Conservation (phyloP, 805 yeast species). For the Candida ulmi region DNA sequence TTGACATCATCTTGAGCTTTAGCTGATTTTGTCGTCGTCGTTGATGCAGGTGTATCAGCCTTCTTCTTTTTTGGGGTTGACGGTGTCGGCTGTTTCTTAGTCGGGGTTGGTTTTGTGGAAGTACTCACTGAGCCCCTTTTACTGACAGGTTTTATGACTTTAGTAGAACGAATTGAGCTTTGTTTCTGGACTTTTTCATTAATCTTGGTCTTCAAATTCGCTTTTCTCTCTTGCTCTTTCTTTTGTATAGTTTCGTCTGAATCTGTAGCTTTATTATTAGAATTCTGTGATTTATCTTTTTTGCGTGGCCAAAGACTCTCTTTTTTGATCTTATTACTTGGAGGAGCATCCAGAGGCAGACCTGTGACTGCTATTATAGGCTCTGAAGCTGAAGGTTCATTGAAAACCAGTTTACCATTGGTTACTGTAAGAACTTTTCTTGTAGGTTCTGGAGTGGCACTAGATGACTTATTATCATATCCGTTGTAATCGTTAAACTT, state of each 20-base stretch:
- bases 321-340: slow-evolving; percentile 52
- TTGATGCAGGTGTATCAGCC: too few species aligned
- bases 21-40: too few species aligned
- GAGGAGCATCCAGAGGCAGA: slow-evolving; percentile 62
- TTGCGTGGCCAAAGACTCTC: slow-evolving; percentile 49
- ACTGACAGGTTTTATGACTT: slow-evolving; percentile 1
- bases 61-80: slow-evolving; percentile 6
- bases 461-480: not conserved
- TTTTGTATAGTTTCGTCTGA: slow-evolving; percentile 4
- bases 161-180: slow-evolving; percentile 15
- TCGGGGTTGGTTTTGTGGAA: too few species aligned
- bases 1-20: slow-evolving; percentile 4
- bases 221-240: slow-evolving; percentile 2
- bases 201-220: slow-evolving; percentile 9
- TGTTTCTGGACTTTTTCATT: slow-evolving; percentile 17
- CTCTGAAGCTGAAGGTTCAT: slow-evolving; percentile 54
- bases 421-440: not conserved
- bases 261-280: not conserved
- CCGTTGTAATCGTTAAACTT: not conserved
- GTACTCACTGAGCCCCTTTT: too few species aligned
- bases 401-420: slow-evolving; percentile 13
- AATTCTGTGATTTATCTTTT: slow-evolving; percentile 14
- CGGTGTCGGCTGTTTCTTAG: slow-evolving; percentile 9
- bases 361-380: slow-evolving; percentile 66
- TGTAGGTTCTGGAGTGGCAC: not conserved